Conservation (phyloP, 1,139 yeast genomes). For the Pichia sp. region DNA sequence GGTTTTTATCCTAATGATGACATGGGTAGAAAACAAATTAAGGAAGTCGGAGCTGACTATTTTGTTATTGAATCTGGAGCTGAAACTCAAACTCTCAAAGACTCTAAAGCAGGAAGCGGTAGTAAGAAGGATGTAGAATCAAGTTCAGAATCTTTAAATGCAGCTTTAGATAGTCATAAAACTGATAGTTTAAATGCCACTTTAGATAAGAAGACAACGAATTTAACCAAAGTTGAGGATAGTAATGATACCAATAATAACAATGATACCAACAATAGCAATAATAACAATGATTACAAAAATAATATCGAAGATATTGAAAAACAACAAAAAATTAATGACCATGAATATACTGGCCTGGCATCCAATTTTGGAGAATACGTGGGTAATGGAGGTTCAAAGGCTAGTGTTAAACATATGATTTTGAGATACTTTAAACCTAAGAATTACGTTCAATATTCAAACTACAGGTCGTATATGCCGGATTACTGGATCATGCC, state of each 20-base stretch:
- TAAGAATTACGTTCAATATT: conserved; percentile 53
- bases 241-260: neutral
- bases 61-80: conserved; percentile 17
- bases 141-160: conserved; percentile 1
- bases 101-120: neutral
- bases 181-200: neutral
- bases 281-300: no score
- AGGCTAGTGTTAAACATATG: neutral
- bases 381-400: neutral
- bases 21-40: conserved; percentile 56
- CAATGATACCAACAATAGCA: no score
- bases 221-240: neutral
- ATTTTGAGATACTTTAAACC: conserved; percentile 55
- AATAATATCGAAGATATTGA: neutral
- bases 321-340: neutral
- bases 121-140: neutral
- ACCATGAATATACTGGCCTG: conserved; percentile 2
- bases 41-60: conserved; percentile 40
- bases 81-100: conserved; percentile 1
- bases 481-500: conserved; percentile 45
- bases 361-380: conserved; percentile 9
- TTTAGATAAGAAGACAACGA: conserved; percentile 2
- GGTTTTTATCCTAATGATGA: conserved; percentile 47
- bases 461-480: conserved; percentile 45
- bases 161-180: no score